Evolutionary conservation across 768 basidiomycete genomes (phyloP), one percentile per base, ranked within the genome.

Genomic region (Leucogyrophana mollusca): DNA sequence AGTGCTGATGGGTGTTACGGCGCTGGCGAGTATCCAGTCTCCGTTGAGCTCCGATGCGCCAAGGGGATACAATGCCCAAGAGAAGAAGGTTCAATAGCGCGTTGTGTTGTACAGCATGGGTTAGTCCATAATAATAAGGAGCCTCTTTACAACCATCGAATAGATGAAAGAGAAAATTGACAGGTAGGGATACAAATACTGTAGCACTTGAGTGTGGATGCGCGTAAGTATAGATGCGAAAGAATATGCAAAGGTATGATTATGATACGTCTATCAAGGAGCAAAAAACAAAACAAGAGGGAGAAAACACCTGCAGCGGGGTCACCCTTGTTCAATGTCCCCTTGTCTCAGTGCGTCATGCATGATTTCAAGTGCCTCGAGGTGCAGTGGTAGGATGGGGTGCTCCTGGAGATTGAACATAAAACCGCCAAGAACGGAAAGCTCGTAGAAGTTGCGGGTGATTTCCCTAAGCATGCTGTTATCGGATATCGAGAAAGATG

Each of bases 1-100:
- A 38, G 59, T 88, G 9, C 68, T 83, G 59, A 45, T 86, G 32
- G 84, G 84, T 22, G 73, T 90, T 43, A 72, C 66, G 17, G 80
- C 88, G 0, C 73, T 91, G 33, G 76, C 85, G 17, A 83, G 84
- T 55, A 88, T 91, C 49, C 85, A 90, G 60, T 83, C 78, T 37
- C 82, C 87, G 1, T 56, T 85, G 38, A 72, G 80, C 27, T 73
- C 76, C 30, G 85, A 85, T 47, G 66, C 73, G 8, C 80, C 84
- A 14, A 88, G 82, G 64, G 78, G 79, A 6, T 88, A 77, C 57
- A 81, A 67, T 56, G 82, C 85, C 4, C 71, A 73, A 40, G 87
- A 88, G 61, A 89, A 74, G 73, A 91, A 91, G 77, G 81, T 70
- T 53, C 87, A 90, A 71, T 14, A 34, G 18, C 34, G 37, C 24